Percentiles rank a stretch among this genome's conserved stretches.
phyloP scores from a whole-genome alignment of 2,329 filamentous ascomycete genomes.

The Aspergillus tubingensis region DNA sequence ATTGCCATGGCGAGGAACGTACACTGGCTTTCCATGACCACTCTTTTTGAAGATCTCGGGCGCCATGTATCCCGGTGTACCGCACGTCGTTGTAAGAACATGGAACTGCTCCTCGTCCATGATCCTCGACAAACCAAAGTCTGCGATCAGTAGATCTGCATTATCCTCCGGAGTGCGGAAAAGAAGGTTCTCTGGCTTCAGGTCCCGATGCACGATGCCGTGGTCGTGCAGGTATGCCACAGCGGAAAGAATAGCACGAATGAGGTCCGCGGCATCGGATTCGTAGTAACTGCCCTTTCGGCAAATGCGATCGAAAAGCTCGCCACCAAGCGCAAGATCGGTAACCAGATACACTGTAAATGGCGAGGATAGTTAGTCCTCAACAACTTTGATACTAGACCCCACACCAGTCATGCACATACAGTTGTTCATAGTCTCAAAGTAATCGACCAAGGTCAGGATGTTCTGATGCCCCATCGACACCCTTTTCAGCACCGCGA shows the following conservation, averaged over 20 bases:
- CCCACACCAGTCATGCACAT: conserved; percentile 27
- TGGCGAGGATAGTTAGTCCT: conserved; percentile 18
- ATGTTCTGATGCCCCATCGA: conserved; percentile 99
- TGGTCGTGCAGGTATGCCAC: conserved; percentile 98
- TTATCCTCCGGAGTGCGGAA: conserved; percentile 98
- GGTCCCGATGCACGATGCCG: conserved; percentile 94
- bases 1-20: conserved; percentile 30
- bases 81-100: conserved; percentile 94
- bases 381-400: too few species aligned
- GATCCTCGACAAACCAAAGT: conserved; percentile 92
- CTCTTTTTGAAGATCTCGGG: conserved; percentile 99
- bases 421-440: conserved; percentile 99
- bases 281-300: conserved; percentile 99
- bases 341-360: conserved; percentile 84
- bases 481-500: conserved; percentile 94
- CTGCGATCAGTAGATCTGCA: conserved; percentile 92
- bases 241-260: conserved; percentile 92
- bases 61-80: conserved; percentile 98
- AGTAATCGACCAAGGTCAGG: conserved; percentile 95
- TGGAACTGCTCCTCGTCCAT: conserved; percentile 99
- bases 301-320: conserved; percentile 97
- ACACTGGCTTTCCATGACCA: conserved; percentile 95
- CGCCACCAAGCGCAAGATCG: conserved; percentile 91
- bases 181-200: conserved; percentile 95
- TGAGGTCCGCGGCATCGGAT: conserved; percentile 91